phyloP scores from a whole-genome alignment of 2,329 filamentous ascomycete genomes.

The Aspergillus pseudonomiae region DNA sequence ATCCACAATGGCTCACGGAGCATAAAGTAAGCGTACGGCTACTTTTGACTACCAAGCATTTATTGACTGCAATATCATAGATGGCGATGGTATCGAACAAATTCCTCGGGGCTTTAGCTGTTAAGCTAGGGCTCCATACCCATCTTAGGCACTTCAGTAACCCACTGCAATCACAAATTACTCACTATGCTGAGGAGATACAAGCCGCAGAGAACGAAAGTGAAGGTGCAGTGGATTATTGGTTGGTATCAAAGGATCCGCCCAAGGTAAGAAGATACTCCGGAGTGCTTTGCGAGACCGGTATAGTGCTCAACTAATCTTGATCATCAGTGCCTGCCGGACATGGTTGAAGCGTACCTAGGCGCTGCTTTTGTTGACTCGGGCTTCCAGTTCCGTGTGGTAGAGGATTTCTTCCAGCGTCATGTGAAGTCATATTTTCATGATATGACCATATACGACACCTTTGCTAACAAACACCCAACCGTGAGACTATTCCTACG shows the following conservation, averaged over 20 bases:
- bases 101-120: conserved; percentile 81
- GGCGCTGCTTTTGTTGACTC: conserved; percentile 93
- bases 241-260: conserved; percentile 44
- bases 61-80: conserved; percentile 30
- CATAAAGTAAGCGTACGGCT: conserved; percentile 67
- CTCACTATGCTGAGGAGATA: conserved; percentile 50
- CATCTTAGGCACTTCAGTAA: conserved; percentile 61
- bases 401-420: conserved; percentile 75
- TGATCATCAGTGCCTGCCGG: conserved; percentile 64
- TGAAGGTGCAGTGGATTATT: conserved; percentile 44
- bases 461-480: conserved; percentile 83
- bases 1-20: conserved; percentile 96
- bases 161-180: conserved; percentile 48
- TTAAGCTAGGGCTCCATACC: conserved; percentile 74
- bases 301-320: conserved; percentile 3
- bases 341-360: conserved; percentile 85
- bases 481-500: conserved; percentile 48
- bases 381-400: conserved; percentile 71
- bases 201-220: conserved; percentile 35
- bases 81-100: conserved; percentile 99
- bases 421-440: conserved; percentile 78
- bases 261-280: conserved; percentile 41
- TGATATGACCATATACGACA: conserved; percentile 86
- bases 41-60: background rate
- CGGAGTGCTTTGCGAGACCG: background rate